Evolutionary conservation across 2,329 filamentous ascomycete genomes (phyloP), one percentile per base, ranked within the genome.

Genomic region (Arthrobotrys megalospora): DNA sequence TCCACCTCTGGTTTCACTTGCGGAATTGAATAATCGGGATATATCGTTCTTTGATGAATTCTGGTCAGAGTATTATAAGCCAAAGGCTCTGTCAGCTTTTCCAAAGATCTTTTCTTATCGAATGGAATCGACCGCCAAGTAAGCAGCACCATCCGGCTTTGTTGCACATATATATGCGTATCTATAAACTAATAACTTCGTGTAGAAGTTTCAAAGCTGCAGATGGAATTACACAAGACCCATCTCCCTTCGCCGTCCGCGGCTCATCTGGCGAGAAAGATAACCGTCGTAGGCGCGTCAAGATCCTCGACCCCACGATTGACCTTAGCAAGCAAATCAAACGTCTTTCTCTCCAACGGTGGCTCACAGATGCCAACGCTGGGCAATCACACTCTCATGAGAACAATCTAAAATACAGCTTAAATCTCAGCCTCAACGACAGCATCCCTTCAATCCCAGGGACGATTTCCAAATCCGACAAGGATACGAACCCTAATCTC

Each of bases 21-120:
- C 66, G n/a, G 83, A 83, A 43, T 12, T 76, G 45, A 64, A 78
- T n/a, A 64, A 69, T 24, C 53, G 24, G 6, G 75, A 72, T 52
- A 68, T 78, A n/a, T 67, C 67, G 14, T 72, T 70, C 53, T 36
- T 70, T n/a, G 76, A 79, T 19, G 76, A 73, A 48, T 99, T 97
- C 84, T 99, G 96, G 96, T 87, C 96, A 6, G 96, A 99, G 83
- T 98, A 97, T 84, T 99, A 99, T 83, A 90, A 94, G 12, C 96
- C 96, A 0, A 88, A 93, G 6, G 93, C 92, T 0, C 86, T 98
- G 0, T 97, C 96, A 0, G 96, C 93, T 0, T 93, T 98, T 80
- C 89, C 91, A 12, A 99, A 97, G 83, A 92, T 97, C 83, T 97
- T 97, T 83, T 90, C 93, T 0, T 97, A 92, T 85, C 94, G 93